Evolutionary conservation across 805 yeast genomes (phyloP), one percentile per base, ranked within the genome.

Genomic region (Metschnikowia anglica): DNA sequence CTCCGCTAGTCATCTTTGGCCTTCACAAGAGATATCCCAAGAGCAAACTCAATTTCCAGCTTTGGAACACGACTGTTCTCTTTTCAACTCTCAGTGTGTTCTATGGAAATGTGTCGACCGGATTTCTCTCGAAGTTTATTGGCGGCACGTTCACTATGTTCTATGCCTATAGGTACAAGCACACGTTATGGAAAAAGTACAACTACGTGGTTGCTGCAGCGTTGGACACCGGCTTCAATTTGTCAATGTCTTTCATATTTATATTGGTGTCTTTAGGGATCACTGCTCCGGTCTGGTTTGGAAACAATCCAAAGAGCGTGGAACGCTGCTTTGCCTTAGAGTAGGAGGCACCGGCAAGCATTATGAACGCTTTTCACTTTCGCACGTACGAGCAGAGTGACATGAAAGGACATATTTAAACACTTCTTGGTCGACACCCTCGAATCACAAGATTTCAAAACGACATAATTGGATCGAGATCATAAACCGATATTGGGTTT

Each of bases 141-240:
- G 66, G 76, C 1, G 79, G 78, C 7, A 68, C 78, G 0, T 58
- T 66, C 34, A 66, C 77, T 16, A 74, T 74, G 77, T 70, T 61
- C 54, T 74, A 70, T 54, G 60, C 66, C 11, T 70, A 52, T 51
- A 61, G 66, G 23, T 72, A 68, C 49, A 65, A 58, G 32, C 70
- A 68, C 43, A 44, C 49, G 2, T 34, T 65, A 18, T 75, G 78
- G 70, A 67, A 65, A 49, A 61, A 55, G 43, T 75, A 65, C 53
- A 74, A 75, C 41, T 75, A 74, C 53, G 66, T 74, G 11, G 50
- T 73, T 19, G 79, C 79, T 1, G 79, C 80, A 2, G 78, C 79
- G 0, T 65, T 72, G 47, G 79, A 74, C 46, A 72, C 79, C 0
- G 80, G 79, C 4, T 73, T 66, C 55, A 74, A 74, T 46, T 51